These are phyloP conservation scores for Zasmidium cellare DNA, from an alignment of 2,329 filamentous ascomycete species.

Conservation along the genomic window DNA sequence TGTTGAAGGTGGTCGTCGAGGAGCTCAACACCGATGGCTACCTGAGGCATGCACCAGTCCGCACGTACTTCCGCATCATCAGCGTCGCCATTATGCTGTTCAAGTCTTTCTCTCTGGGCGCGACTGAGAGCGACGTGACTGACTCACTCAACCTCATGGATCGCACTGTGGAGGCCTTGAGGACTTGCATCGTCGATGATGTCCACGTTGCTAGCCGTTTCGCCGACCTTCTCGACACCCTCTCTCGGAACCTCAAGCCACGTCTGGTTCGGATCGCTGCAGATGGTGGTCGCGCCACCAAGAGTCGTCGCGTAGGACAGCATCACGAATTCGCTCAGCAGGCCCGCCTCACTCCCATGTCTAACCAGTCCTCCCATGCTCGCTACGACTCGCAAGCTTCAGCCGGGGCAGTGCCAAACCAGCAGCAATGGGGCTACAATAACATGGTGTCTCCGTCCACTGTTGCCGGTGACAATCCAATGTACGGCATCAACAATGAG, in stretches of 20 bases:
- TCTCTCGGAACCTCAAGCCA: constrained; percentile 72
- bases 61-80: constrained; percentile 84
- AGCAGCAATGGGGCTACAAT: constrained; percentile 26
- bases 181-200: constrained; percentile 79
- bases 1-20: constrained; percentile 75
- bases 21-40: constrained; percentile 72
- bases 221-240: constrained; percentile 75
- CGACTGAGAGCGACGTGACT: constrained; percentile 74
- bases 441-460: constrained; percentile 13
- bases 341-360: not conserved
- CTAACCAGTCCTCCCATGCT: constrained; percentile 6
- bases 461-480: constrained; percentile 28
- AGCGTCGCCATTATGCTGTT: constrained; percentile 82
- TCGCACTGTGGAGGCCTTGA: constrained; percentile 69
- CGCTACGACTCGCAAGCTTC: constrained; percentile 21
- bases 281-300: constrained; percentile 36
- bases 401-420: constrained; percentile 16
- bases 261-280: constrained; percentile 65
- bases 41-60: constrained; percentile 78
- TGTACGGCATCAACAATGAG: constrained; percentile 47
- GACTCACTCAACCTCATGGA: constrained; percentile 75
- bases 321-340: constrained; percentile 8
- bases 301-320: constrained; percentile 23
- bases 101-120: constrained; percentile 80
- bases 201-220: constrained; percentile 84